Evolutionary conservation across 345 rosid species (phyloP).

Genomic region (Streptanthus diversifolius): DNA sequence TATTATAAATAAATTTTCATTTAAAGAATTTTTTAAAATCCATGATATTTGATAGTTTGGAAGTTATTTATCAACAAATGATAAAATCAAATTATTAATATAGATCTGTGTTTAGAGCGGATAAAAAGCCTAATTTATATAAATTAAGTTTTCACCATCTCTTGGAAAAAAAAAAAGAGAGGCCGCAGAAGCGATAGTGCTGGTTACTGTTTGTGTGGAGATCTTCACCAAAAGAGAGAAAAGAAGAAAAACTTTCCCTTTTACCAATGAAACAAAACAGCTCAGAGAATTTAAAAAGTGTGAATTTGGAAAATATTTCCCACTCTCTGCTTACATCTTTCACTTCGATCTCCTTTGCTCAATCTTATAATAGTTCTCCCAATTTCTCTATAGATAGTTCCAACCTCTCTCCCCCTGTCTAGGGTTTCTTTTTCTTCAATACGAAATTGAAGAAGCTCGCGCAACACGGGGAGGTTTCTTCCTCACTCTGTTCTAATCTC

Average conservation of each 20-base stretch:
- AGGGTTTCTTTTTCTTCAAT: slow-evolving; percentile 7
- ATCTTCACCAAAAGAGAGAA: slow-evolving; percentile 21
- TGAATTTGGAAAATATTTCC: slow-evolving; percentile 35
- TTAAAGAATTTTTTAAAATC: no score
- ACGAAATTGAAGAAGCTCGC: slow-evolving; percentile 11
- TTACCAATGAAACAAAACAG: slow-evolving; percentile 48
- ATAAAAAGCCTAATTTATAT: no score
- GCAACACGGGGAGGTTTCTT: background rate
- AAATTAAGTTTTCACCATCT: background rate
- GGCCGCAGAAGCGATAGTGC: slow-evolving; percentile 5
- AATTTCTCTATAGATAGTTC: slow-evolving; percentile 3
- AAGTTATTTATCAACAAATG: no score
- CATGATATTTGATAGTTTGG: no score
- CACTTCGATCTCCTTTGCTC: slow-evolving; percentile 41
- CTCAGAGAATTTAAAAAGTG: slow-evolving; percentile 39
- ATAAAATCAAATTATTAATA: no score
- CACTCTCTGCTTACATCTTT: slow-evolving; percentile 11
- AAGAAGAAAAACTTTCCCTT: slow-evolving; percentile 48
- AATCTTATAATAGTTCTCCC: slow-evolving; percentile 23
- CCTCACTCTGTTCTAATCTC: background rate
- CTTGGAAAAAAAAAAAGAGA: background rate
- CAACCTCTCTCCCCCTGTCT: slow-evolving; percentile 27
- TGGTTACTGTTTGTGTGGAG: slow-evolving; percentile 32
- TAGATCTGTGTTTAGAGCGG: no score
- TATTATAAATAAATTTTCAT: no score